Base-by-base conservation (phyloP, 805 yeast species). In the Cyberlindnera saturnus region DNA sequence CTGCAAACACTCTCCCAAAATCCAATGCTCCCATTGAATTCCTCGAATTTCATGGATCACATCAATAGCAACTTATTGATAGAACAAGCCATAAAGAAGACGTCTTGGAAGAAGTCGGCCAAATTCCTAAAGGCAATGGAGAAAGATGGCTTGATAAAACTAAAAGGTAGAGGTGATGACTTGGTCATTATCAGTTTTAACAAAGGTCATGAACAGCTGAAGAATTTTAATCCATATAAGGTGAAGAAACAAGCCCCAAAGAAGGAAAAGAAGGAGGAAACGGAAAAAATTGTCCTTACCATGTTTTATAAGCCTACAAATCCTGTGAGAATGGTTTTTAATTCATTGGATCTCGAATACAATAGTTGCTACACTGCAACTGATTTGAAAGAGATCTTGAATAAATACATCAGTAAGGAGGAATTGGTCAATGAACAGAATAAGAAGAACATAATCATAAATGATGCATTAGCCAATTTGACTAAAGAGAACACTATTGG, bases 71-170 rank as follows among this genome's bases (percentile, higher is more conserved):
- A 88, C 62, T 62, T 91, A n/a, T 95, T 96, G 0, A 70, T 75
- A 1, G 73, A 84, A 42, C 82, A 79, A 53, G 60, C 65, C 23
- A 74, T 85, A 45, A 90, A 89, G 62, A 83, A 79, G 56, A 81
- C 96, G 0, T 77, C 89, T 3, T 91, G 95, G 95, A 89, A 86
- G 62, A 91, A 91, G 57, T 79, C 91, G 4, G 75, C 89, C 13
- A 90, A 89, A 60, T 88, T 82, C 56, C 65, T 91, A 42, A 91
- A 88, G 57, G 81, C 85, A 6, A 87, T 90, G 81, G 96, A 86
- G 51, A 91, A 88, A 59, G 71, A 73, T 36, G 78, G 79, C 1
- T 75, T 81, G 43, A 47, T 93, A 18, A 79, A 79, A 44, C 60
- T 82, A 20, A 87, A 89, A 52, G 97, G 96, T 7, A 86, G 87